Evolutionary conservation across 2,329 filamentous ascomycete species (phyloP).

Genomic region (Exserohilum turcica): DNA sequence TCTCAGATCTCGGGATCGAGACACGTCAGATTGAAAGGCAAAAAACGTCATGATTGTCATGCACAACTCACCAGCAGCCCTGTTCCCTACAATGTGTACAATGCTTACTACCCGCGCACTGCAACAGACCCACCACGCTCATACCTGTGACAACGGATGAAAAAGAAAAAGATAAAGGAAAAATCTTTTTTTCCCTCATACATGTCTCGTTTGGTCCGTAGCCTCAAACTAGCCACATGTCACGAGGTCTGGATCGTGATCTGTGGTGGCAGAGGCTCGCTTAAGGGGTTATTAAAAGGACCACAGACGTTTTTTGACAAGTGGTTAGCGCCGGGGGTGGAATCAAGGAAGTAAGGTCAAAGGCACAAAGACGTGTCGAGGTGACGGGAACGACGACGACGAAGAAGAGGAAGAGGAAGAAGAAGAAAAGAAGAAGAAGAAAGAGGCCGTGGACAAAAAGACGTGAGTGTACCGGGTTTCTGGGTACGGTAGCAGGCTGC

Average conservation of each 20-base stretch:
- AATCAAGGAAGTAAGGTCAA: conserved; percentile 3
- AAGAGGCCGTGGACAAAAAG: background rate
- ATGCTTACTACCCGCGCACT: too few relatives aligned
- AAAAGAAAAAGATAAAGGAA: too few relatives aligned
- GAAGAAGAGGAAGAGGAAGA: background rate
- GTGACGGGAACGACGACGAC: background rate
- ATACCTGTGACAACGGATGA: too few relatives aligned
- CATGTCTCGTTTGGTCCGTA: too few relatives aligned
- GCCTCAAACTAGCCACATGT: too few relatives aligned
- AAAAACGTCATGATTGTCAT: too few relatives aligned
- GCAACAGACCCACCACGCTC: too few relatives aligned
- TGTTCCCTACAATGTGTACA: too few relatives aligned
- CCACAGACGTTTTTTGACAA: conserved; percentile 13
- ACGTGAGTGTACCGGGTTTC: background rate
- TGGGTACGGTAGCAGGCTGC: conserved; percentile 4
- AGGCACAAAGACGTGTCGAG: background rate
- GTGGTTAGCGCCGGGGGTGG: conserved; percentile 2
- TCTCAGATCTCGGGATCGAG: too few relatives aligned
- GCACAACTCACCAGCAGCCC: too few relatives aligned
- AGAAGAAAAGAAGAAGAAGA: background rate
- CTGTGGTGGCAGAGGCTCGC: conserved; percentile 7
- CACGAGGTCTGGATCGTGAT: conserved; percentile 7
- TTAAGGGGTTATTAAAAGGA: conserved; percentile 13
- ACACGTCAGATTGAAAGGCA: too few relatives aligned
- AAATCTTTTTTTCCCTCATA: too few relatives aligned